These are phyloP conservation scores for Dothiorella sarmentorum DNA, from an alignment of 2,329 filamentous ascomycete genomes.

Conservation along the genomic window DNA sequence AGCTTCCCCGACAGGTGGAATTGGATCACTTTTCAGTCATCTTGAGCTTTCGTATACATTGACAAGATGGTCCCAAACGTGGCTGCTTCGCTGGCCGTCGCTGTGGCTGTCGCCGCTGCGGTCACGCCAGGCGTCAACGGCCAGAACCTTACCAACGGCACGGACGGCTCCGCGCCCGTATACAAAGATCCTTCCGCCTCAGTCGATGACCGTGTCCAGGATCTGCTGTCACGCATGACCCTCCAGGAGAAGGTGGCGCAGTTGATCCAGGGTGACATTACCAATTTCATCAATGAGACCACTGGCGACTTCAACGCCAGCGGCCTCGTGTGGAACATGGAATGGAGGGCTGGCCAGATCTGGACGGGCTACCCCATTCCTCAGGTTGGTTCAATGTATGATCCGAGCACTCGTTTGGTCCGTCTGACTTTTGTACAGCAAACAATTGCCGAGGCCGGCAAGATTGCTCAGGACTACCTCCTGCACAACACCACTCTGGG, in stretches of 20 bases:
- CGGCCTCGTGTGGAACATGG: conserved; percentile 65
- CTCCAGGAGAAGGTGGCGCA: conserved; percentile 71
- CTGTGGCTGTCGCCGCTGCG: neutral
- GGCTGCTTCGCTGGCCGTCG: neutral
- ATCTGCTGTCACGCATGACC: conserved; percentile 70
- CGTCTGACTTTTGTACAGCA: conserved; percentile 29
- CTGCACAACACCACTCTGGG: conserved; percentile 63
- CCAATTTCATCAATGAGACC: conserved; percentile 70
- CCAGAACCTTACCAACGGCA: neutral
- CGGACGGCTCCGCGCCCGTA: conserved; percentile 35
- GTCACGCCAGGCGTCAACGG: neutral
- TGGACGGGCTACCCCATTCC: conserved; percentile 68
- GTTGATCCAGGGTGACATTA: conserved; percentile 61
- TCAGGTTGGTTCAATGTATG: conserved; percentile 42
- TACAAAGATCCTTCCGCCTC: conserved; percentile 64
- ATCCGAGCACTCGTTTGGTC: neutral
- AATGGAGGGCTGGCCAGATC: conserved; percentile 63
- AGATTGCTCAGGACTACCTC: conserved; percentile 66
- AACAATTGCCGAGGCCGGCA: conserved; percentile 61
- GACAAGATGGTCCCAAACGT: neutral
- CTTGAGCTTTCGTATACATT: no score
- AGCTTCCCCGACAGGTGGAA: neutral
- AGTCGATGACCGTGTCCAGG: conserved; percentile 62
- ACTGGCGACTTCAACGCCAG: conserved; percentile 64
- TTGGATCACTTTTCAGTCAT: no score